Conservation (phyloP, 768 basidiomycete species). For the Candolleomyces eurysporus region DNA sequence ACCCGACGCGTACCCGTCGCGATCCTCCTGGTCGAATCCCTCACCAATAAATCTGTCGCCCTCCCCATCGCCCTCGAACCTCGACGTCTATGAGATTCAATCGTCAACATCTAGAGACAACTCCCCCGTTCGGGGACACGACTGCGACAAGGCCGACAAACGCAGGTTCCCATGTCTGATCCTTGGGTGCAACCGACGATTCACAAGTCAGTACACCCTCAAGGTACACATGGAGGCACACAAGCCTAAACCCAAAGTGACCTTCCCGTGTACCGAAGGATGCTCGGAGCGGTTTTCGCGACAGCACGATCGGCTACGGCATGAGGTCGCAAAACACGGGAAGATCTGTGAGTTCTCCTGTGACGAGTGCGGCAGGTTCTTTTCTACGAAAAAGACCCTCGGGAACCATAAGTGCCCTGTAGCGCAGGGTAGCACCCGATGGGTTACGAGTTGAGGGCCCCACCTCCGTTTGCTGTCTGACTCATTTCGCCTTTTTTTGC, state of each 20-base stretch:
- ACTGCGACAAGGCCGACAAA: slow-evolving; percentile 33
- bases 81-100: slow-evolving; percentile 21
- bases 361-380: slow-evolving; percentile 51
- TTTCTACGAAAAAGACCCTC: slow-evolving; percentile 50
- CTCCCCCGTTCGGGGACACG: slow-evolving; percentile 23
- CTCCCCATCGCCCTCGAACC: slow-evolving; percentile 22
- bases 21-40: slow-evolving; percentile 7
- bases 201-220: slow-evolving; percentile 53
- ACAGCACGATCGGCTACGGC: slow-evolving; percentile 55
- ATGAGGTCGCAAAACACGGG: slow-evolving; percentile 58
- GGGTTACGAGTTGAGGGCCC: slow-evolving; percentile 35
- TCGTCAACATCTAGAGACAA: slow-evolving; percentile 27
- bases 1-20: too few species aligned
- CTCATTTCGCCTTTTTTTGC: slow-evolving; percentile 2
- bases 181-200: slow-evolving; percentile 45
- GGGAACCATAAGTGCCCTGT: slow-evolving; percentile 57
- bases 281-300: slow-evolving; percentile 55
- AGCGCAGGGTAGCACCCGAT: slow-evolving; percentile 47
- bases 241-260: slow-evolving; percentile 46
- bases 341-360: slow-evolving; percentile 56
- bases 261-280: slow-evolving; percentile 52
- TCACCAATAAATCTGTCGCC: slow-evolving; percentile 10
- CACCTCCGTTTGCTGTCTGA: not conserved
- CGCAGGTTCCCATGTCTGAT: slow-evolving; percentile 49
- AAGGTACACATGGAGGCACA: slow-evolving; percentile 57